Evolutionary conservation across 768 basidiomycete genomes (phyloP), one percentile per base, ranked within the genome.

Genomic region (Mycena maculata): DNA sequence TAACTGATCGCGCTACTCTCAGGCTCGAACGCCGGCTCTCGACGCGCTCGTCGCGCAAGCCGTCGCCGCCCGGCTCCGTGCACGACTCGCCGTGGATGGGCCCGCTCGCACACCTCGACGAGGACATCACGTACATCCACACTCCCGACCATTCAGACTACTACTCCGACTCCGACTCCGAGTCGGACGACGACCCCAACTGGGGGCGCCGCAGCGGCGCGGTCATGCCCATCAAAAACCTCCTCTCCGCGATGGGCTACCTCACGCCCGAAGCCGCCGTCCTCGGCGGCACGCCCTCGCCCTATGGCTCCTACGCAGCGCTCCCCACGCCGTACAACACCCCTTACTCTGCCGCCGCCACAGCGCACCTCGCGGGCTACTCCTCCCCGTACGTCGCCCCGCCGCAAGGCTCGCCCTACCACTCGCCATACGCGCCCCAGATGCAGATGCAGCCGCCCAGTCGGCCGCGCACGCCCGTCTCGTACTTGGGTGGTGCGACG

Each of bases 51-150:
- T 7, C 54, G 23, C 60, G 27, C 54, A 56, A 49, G 44, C 49
- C 56, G 8, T 53, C 55, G 22, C 55, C 60, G 20, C 55, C 60
- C 4, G 31, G 41, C 25, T 31, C 60, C 12, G n/a, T 28, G 4
- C 55, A 68, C 36, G 42, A 57, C 33, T 68, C 67, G 25, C 67
- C 67, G 2, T 63, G 67, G 67, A 30, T 58, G 9, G 67, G 67
- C 27, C 67, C 49, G 25, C 61, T 68, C 33, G 56, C 41, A 12
- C 22, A 50, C 22, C 55, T 57, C 41, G 56, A 68, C 41, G 67
- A 68, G 22, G 61, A 68, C 38, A 22, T 68, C 67, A 68, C 55
- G 5, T 68, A 52, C 42, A 28, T 68, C 49, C 31, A 55, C 53
- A 67, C 66, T 0, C 60, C 48, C 8, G 49, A 57, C 33, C 48